A percentile compares a stretch with the other conserved stretches of the same genome.
These are phyloP conservation scores for Citrus australasica DNA, from an alignment of 345 rosid species.

Conservation along the genomic window DNA sequence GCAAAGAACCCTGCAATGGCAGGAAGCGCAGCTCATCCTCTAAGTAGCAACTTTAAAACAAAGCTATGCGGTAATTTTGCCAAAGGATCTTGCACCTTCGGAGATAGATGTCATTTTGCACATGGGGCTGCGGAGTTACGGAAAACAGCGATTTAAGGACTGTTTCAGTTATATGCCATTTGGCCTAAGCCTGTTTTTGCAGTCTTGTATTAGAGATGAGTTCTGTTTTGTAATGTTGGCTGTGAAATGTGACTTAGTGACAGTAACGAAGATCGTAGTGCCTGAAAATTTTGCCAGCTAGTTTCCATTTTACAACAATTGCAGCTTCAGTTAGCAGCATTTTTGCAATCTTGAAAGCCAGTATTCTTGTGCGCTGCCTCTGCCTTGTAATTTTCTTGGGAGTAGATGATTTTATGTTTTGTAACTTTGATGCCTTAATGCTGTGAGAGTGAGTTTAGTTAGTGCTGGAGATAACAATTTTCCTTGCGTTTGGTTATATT, in stretches of 20 bases:
- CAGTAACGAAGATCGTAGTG: neutral
- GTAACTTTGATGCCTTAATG: neutral
- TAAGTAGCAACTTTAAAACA: conserved; percentile 79
- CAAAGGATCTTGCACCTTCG: conserved; percentile 82
- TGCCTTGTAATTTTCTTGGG: neutral
- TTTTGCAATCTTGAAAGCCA: neutral
- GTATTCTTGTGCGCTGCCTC: neutral
- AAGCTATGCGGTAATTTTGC: conserved; percentile 77
- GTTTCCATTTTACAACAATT: neutral
- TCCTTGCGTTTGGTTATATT: too few relatives aligned
- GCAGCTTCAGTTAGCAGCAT: neutral
- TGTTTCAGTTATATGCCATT: neutral
- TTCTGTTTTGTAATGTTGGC: neutral
- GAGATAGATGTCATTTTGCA: conserved; percentile 90
- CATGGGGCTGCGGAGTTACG: conserved; percentile 89
- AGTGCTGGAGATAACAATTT: neutral
- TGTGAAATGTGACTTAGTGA: conserved; percentile 8
- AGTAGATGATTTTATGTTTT: neutral
- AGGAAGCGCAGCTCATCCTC: conserved; percentile 36
- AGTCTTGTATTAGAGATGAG: conserved; percentile 10
- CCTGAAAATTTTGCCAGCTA: neutral
- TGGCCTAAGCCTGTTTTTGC: conserved; percentile 8
- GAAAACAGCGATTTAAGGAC: conserved; percentile 35
- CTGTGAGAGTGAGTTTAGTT: neutral
- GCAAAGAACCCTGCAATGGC: conserved; percentile 30